Base-by-base conservation (phyloP, 2,329 filamentous ascomycete genomes). In the Seiridium unicorne region DNA sequence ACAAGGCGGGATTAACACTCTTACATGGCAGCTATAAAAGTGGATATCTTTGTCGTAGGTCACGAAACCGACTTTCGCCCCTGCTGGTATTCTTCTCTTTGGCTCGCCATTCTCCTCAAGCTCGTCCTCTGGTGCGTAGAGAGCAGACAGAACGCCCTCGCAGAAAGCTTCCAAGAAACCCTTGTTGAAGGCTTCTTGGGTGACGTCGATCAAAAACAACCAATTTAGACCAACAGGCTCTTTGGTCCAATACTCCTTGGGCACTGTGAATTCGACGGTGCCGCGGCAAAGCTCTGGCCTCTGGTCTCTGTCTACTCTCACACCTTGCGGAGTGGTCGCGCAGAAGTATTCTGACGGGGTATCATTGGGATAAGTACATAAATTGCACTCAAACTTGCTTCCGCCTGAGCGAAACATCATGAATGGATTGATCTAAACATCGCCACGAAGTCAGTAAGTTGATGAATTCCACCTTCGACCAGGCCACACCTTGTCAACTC, bases 211-310 rank as follows among this genome's bases (percentile, higher is more conserved):
- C 64, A 97, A 75, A 74, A 99, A 99, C 9, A 99, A 79, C 85
- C 90, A 96, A 61, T 89, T 88, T 68, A 98, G 74, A 32, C 92
- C 93, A 11, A 95, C 91, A 0, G 95, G 95, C 72, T 96, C 90
- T 74, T 94, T 95, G 32, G 92, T 94, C 92, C 93, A 99, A 77
- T 99, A 99, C 77, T 99, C 95, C 78, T 97, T 98, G 13, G 95
- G 95, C 11, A 99, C 96, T 62, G 95, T 83, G 72, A 96, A 99
- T 72, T 99, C 95, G 51, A 98, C 94, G 0, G 95, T 98, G 44
- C 95, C 95, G 60, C 92, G 85, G 69, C 89, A 91, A 68, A 99
- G 81, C 77, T 99, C 95, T 0, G 94, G 93, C 57, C 95, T 85
- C 72, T 96, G 90, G 71, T 93, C 85, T 54, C 95, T 87, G 75